Base-by-base conservation (phyloP, 805 yeast genomes). In the Jamesozyma lodderae region DNA sequence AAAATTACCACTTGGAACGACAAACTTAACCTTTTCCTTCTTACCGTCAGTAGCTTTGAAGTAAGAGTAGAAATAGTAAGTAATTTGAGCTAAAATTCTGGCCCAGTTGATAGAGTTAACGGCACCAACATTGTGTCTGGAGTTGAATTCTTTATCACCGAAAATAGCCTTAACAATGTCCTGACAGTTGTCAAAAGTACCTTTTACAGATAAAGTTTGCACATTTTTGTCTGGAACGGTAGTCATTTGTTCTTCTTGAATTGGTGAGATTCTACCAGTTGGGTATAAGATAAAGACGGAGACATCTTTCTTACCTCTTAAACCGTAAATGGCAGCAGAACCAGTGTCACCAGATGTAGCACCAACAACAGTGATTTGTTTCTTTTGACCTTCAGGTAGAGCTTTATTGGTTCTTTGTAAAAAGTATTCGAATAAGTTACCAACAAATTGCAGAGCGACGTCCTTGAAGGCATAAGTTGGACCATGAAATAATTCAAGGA, bases 341-440 rank as follows among this genome's bases (percentile, higher is more conserved):
- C 99, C 99, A 33, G 99, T 92, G 57, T 92, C 99, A 57, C 99
- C 99, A 33, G 95, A 82, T 20, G 99, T 92, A 31, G 99, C 99
- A 56, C 99, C 99, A 41, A 92, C 96, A 48, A 92, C 97, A 27
- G 99, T 92, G 55, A 92, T 70, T 42, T 75, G 74, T 51, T 86
- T 92, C 59, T 90, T 73, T 48, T 73, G 70, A 42, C 71, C 72
- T 38, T 68, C 69, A 35, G 73, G 66, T 48, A 69, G 58, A 24
- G 68, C 69, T 37, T 55, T 59, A 56, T 92, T 92, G 52, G 75
- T 73, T 63, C 95, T 80, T 42, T 72, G 68, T 52, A 92, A 68
- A 64, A 92, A 92, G 65, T 74, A 92, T 65, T 92, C 99, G 62
- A 92, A 92, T 49, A 92, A 69, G 68, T 92, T 92, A 51, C 99